A percentile compares a stretch with the other conserved stretches of the same genome.
Conservation (phyloP, 257 asterid species). For the Osmanthus fragrans region DNA sequence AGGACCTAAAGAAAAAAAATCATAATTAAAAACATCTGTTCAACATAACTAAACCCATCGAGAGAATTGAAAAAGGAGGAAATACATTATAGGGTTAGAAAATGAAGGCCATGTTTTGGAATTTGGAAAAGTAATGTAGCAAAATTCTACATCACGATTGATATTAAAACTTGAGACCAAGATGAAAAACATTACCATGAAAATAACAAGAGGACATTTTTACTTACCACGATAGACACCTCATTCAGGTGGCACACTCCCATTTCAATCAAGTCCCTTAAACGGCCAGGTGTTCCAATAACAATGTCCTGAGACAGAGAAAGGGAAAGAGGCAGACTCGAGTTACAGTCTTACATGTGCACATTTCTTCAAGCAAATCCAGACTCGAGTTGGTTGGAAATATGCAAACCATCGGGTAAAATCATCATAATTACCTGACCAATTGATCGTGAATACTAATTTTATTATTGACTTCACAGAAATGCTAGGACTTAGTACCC, state of each 20-base stretch:
- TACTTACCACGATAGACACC: constrained; percentile 90
- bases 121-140: neutral
- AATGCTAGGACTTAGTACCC: neutral
- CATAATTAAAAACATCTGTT: constrained; percentile 13
- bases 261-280: constrained; percentile 90
- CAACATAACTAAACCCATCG: no score
- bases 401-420: neutral
- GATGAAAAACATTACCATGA: neutral
- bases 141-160: no score
- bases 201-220: constrained; percentile 4
- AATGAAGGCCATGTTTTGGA: neutral
- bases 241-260: constrained; percentile 70
- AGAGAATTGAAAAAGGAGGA: no score
- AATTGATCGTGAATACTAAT: neutral
- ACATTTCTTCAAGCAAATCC: neutral
- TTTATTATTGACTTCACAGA: neutral
- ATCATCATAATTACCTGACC: neutral
- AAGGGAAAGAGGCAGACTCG: constrained; percentile 6
- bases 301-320: constrained; percentile 69
- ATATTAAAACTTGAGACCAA: neutral
- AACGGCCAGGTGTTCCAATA: constrained; percentile 97
- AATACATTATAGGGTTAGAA: neutral
- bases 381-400: neutral
- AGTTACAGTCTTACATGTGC: constrained; percentile 8
- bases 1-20: constrained; percentile 56